phyloP scores from a whole-genome alignment of 768 basidiomycete genomes.

The Grammothele lineata region DNA sequence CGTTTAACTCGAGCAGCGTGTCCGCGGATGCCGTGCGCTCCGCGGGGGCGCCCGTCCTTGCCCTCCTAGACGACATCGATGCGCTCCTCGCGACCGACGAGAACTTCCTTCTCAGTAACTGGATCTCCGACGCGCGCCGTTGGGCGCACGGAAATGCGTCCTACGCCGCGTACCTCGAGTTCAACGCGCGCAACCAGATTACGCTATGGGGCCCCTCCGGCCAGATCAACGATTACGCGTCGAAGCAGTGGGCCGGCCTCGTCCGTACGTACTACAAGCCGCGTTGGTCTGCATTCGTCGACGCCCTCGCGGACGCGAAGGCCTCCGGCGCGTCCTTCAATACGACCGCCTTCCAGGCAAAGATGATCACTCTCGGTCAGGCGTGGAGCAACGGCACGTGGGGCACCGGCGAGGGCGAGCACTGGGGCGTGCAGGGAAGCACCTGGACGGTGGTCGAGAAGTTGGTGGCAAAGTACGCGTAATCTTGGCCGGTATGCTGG shows the following conservation, averaged over 20 bases:
- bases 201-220: constrained; percentile 41
- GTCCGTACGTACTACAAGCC: constrained; percentile 32
- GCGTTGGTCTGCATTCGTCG: constrained; percentile 34
- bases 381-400: constrained; percentile 25
- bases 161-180: constrained; percentile 34
- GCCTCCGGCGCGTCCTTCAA: constrained; percentile 27
- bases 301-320: constrained; percentile 29
- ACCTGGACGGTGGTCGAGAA: constrained; percentile 20
- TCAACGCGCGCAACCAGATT: constrained; percentile 38
- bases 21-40: constrained; percentile 19
- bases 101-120: constrained; percentile 31
- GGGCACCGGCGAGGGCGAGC: constrained; percentile 15
- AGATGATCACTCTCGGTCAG: constrained; percentile 32
- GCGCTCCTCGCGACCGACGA: constrained; percentile 28
- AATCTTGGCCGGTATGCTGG: too few species aligned
- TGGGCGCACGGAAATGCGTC: constrained; percentile 27
- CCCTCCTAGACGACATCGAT: constrained; percentile 33
- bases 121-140: constrained; percentile 32
- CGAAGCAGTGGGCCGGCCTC: constrained; percentile 40
- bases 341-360: constrained; percentile 16
- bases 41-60: constrained; percentile 26
- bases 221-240: constrained; percentile 40
- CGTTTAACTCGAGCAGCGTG: constrained; percentile 24
- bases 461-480: constrained; percentile 16
- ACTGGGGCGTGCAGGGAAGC: constrained; percentile 19